Conservation (phyloP, 495 filamentous ascomycete species). For the Recurvomyces mirabilis region DNA sequence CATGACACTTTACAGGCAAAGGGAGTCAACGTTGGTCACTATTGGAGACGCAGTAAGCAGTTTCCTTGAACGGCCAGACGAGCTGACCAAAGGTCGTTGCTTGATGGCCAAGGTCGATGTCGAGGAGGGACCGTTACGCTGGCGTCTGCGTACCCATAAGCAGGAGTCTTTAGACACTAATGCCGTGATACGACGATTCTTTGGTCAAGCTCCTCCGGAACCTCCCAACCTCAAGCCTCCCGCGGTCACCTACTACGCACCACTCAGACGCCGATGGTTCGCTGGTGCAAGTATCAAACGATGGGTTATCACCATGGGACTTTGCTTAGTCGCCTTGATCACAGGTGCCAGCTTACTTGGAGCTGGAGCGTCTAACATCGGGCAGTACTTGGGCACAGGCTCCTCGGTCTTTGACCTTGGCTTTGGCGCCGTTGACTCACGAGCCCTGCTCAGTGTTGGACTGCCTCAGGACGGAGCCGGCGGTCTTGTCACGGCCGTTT, state of each 20-base stretch:
- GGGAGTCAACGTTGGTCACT: conserved; percentile 34
- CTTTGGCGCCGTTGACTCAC: conserved; percentile 5
- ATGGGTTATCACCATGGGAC: conserved; percentile 15
- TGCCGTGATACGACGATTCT: too few relatives aligned
- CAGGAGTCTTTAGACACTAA: too few relatives aligned
- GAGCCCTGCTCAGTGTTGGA: not conserved
- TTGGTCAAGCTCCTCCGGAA: too few relatives aligned
- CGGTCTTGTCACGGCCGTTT: conserved; percentile 8
- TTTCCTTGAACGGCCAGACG: conserved; percentile 31
- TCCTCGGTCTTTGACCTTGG: conserved; percentile 1
- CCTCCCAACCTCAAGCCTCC: not conserved
- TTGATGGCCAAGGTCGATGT: conserved; percentile 1
- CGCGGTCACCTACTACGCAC: not conserved
- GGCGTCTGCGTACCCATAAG: too few relatives aligned
- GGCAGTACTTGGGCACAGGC: not conserved
- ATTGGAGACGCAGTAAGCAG: conserved; percentile 42
- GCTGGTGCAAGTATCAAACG: not conserved
- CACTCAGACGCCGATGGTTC: not conserved
- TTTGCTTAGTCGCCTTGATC: conserved; percentile 2
- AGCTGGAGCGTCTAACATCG: not conserved
- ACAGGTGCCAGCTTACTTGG: conserved; percentile 2
- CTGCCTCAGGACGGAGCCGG: conserved; percentile 1
- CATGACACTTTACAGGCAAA: conserved; percentile 21
- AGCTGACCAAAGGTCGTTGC: not conserved
- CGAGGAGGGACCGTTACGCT: conserved; percentile 25